Percentiles rank a stretch among this genome's conserved stretches.
phyloP scores from a whole-genome alignment of 108 stramenopile genomes.

The Pseudonitzschia pungens region DNA sequence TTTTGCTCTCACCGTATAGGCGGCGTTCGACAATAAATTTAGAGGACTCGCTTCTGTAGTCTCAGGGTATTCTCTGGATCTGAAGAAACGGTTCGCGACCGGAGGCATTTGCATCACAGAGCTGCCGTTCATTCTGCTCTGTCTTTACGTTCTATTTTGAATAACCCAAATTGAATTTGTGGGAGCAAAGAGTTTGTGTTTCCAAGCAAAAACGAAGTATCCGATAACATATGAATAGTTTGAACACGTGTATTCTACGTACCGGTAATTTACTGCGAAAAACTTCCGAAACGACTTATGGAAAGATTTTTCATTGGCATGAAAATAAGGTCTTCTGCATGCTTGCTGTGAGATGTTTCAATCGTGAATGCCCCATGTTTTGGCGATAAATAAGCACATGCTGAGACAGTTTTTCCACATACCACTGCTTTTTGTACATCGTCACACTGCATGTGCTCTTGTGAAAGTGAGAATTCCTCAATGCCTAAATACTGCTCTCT shows the following conservation, averaged over 20 bases:
- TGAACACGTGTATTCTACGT: too few species aligned
- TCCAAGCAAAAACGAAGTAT: too few species aligned
- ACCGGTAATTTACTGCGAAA: too few species aligned
- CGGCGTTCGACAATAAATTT: not conserved
- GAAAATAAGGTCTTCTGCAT: not conserved
- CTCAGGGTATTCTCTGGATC: not conserved
- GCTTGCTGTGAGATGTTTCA: not conserved
- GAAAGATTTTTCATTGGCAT: not conserved
- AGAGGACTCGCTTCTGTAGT: not conserved
- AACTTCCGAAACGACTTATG: too few species aligned
- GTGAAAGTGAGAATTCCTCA: too few species aligned
- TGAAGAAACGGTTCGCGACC: too few species aligned
- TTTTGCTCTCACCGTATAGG: not conserved
- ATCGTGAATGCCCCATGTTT: not conserved
- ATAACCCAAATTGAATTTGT: too few species aligned
- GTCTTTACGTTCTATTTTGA: not conserved
- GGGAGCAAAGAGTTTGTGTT: too few species aligned
- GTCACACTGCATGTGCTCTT: not conserved
- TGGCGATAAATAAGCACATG: not conserved
- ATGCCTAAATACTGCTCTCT: too few species aligned
- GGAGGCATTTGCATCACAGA: too few species aligned
- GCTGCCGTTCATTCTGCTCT: not conserved
- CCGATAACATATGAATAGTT: too few species aligned
- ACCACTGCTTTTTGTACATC: not conserved
- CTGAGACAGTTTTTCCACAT: not conserved